Percentiles rank a stretch among this genome's conserved stretches.
Evolutionary conservation across 768 basidiomycete species (phyloP).

Genomic region (Macrolepiota fuliginosa): DNA sequence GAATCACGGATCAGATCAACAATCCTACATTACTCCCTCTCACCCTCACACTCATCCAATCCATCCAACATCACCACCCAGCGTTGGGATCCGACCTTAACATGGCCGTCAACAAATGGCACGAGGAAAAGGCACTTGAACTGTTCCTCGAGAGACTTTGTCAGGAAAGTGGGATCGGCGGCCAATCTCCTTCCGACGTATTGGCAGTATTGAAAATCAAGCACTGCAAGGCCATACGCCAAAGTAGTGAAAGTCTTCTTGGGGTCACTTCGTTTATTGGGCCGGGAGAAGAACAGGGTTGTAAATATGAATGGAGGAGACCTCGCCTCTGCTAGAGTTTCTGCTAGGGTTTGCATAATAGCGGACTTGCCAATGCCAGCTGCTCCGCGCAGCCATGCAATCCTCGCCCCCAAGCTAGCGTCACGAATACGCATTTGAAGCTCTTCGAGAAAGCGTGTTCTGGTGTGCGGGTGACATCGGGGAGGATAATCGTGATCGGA

Average conservation of each 20-base stretch:
- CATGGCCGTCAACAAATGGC: background rate
- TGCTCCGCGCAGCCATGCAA: constrained; percentile 6
- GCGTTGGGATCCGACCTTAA: background rate
- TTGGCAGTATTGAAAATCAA: background rate
- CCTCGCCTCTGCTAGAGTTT: no score
- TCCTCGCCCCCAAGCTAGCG: background rate
- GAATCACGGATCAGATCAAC: background rate
- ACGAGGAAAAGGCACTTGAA: background rate
- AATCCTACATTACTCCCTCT: background rate
- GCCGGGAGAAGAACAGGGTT: background rate
- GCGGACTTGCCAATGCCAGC: constrained; percentile 11
- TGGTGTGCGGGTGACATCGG: background rate
- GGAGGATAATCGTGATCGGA: background rate
- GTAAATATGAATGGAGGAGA: background rate
- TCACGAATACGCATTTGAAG: background rate
- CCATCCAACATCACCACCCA: background rate
- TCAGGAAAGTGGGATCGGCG: background rate
- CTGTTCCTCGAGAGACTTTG: no score
- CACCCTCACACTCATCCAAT: background rate
- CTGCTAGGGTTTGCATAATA: constrained; percentile 1
- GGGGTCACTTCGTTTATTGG: no score
- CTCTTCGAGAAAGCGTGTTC: background rate
- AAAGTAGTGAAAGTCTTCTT: no score
- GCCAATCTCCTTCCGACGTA: background rate
- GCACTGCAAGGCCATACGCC: no score